Conservation (phyloP, 208 protist species). For the Angomonas deanei region DNA sequence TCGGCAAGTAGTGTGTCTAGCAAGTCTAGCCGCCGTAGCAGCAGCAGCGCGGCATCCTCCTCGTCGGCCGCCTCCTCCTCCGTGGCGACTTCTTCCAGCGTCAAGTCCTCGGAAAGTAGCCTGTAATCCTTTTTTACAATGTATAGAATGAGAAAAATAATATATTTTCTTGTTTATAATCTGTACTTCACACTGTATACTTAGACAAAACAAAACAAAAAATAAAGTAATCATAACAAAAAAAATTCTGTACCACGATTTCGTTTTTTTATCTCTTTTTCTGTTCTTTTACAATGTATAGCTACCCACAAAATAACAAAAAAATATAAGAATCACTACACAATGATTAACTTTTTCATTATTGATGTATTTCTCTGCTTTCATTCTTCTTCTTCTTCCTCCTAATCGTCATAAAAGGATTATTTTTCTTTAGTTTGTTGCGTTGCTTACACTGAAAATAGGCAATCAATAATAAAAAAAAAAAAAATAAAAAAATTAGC, state of each 20-base stretch:
- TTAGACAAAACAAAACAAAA: not conserved
- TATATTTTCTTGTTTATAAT: not conserved
- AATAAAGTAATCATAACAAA: not conserved
- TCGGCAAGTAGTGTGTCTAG: not conserved
- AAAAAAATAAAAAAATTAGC: not conserved
- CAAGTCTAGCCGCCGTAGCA: not conserved
- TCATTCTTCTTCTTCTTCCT: not conserved
- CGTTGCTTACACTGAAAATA: not conserved
- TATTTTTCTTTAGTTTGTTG: not conserved
- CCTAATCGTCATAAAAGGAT: too few species aligned
- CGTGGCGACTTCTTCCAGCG: not conserved
- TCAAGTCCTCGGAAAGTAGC: not conserved
- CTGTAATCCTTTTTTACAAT: too few species aligned
- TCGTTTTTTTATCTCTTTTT: slow-evolving; percentile 4
- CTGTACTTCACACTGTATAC: not conserved
- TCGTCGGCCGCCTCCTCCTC: not conserved
- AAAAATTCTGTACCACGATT: slow-evolving; percentile 2
- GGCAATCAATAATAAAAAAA: not conserved
- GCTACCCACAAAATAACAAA: not conserved
- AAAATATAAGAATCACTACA: slow-evolving; percentile 1
- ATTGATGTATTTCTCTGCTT: not conserved
- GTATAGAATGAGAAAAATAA: not conserved
- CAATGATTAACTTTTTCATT: not conserved
- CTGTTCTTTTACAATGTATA: slow-evolving; percentile 5
- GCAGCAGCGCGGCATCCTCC: not conserved